Base-by-base conservation (phyloP, 805 yeast genomes). In the Spathaspora boniae region DNA sequence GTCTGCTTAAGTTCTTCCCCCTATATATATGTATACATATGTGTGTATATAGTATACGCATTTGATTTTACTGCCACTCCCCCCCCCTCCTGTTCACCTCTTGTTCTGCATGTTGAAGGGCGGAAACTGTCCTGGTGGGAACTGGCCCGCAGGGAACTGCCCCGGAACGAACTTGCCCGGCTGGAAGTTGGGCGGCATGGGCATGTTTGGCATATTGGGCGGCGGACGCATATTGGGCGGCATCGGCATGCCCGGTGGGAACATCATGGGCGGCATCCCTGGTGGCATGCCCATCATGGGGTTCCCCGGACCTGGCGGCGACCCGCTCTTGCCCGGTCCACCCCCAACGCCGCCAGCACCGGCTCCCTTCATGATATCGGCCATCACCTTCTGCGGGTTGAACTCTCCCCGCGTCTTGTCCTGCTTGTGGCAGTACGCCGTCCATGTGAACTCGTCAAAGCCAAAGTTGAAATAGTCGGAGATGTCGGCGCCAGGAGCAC, bases 391-490 rank as follows among this genome's bases (percentile, higher is more conserved):
- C 38, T 82, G 85, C 3, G 95, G 93, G 33, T 86, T 84, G 62
- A 79, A 89, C 41, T 84, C 89, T 5, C 81, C 80, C 37, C 93
- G 73, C 32, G 82, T 51, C 46, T 78, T 80, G 56, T 89, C 96
- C 53, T 89, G 96, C 56, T 86, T 87, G 27, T 80, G 70, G 47
- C 96, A 80, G 61, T 93, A 93, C 16, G 89, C 87, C 36, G 84
- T 79, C 99, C 99, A 93, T 11, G 97, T 84, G 46, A 85, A 75
- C 64, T 93, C 99, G 56, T 93, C 95, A 54, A 93, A 93, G 2
- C 98, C 98, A 53, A 80, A 93, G 62, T 93, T 93, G 70, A 93
- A 93, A 60, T 88, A 94, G 58, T 93, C 98, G 6, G 95, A 76
- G 26, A 86, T 64, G 60, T 93, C 97, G 3, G 96, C 95, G 25